phyloP scores from a whole-genome alignment of 441 rosid species.

The Populus tomentosa region DNA sequence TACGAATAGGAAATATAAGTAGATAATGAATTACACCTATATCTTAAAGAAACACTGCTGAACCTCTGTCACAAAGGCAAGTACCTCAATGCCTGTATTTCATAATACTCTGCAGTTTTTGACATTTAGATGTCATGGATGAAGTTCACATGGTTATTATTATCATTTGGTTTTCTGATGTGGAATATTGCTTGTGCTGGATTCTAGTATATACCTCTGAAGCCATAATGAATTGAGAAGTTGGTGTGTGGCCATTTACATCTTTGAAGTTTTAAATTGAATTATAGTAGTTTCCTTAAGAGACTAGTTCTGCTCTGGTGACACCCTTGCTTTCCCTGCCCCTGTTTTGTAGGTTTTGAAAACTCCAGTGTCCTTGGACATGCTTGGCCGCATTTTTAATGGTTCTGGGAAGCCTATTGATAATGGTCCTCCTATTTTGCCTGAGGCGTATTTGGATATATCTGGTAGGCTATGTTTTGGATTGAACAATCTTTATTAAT shows the following conservation, averaged over 20 bases:
- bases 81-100: not conserved
- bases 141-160: not conserved
- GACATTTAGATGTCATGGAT: not conserved
- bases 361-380: constrained; percentile 94
- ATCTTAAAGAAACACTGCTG: not conserved
- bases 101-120: not conserved
- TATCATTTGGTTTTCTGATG: not conserved
- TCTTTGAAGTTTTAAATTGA: not conserved
- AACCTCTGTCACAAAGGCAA: not conserved
- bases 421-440: constrained; percentile 97
- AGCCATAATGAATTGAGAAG: not conserved
- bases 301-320: not conserved
- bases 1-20: not conserved
- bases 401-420: constrained; percentile 99
- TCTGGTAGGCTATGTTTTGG: constrained; percentile 50
- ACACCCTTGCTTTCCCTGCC: not conserved
- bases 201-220: not conserved
- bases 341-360: constrained; percentile 67
- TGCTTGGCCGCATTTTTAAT: constrained; percentile 99
- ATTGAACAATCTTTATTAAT: not conserved
- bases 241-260: not conserved
- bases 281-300: not conserved
- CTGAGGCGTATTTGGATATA: constrained; percentile 96
- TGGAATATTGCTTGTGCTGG: not conserved
- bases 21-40: not conserved